Conservation (phyloP, 306 rosid genomes). For the Trifolium subterraneum region DNA sequence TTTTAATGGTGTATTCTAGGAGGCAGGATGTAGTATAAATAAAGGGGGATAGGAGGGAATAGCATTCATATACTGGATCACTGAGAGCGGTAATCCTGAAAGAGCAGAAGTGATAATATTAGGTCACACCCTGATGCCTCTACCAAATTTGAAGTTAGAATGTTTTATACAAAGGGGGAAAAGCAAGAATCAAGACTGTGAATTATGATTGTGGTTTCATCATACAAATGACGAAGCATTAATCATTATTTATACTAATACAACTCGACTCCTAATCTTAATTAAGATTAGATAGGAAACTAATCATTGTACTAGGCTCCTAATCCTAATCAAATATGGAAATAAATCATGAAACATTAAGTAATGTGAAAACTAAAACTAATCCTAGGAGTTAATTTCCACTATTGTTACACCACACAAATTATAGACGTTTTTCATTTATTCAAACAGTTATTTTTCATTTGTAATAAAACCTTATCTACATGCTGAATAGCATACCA, state of each 20-base stretch:
- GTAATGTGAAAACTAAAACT: background rate
- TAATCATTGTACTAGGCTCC: background rate
- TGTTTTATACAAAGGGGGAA: background rate
- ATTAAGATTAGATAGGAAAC: background rate
- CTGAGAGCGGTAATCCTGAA: background rate
- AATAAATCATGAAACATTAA: background rate
- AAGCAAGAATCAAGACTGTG: background rate
- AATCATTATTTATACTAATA: background rate
- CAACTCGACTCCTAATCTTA: background rate
- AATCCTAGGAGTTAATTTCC: background rate
- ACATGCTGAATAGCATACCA: background rate
- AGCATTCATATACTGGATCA: conserved; percentile 3
- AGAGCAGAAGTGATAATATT: background rate
- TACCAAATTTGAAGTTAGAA: background rate
- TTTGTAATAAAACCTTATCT: background rate
- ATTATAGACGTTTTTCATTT: background rate
- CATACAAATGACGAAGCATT: background rate
- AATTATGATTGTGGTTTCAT: background rate
- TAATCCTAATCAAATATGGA: background rate
- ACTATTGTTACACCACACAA: background rate
- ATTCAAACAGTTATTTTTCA: no score
- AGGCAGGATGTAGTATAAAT: no score
- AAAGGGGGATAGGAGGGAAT: no score
- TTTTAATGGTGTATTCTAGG: no score
- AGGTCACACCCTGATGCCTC: background rate